These are phyloP conservation scores for Physcomitrium patens DNA, from an alignment of 225 moss, liverwort and hornwort species.

Conservation along the genomic window DNA sequence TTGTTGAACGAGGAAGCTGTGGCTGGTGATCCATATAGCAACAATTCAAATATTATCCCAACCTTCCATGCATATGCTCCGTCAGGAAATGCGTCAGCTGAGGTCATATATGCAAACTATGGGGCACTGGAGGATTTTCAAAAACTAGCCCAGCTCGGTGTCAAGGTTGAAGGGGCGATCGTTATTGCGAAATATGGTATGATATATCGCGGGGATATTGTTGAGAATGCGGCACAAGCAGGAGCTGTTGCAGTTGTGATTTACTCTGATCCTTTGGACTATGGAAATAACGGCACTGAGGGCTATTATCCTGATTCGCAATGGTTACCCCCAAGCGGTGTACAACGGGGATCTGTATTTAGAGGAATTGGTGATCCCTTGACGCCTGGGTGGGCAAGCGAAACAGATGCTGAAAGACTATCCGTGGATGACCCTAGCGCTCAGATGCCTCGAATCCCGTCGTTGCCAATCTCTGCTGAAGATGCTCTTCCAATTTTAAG, in stretches of 20 bases:
- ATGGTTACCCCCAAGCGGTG: conserved; percentile 85
- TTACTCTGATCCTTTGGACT: conserved; percentile 80
- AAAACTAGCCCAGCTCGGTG: conserved; percentile 45
- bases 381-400: conserved; percentile 90
- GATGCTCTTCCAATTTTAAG: conserved; percentile 77
- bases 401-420: conserved; percentile 60
- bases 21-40: conserved; percentile 66
- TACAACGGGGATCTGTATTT: conserved; percentile 73
- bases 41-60: conserved; percentile 65
- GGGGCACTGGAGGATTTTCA: conserved; percentile 72
- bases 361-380: conserved; percentile 79
- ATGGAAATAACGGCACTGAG: conserved; percentile 60
- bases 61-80: conserved; percentile 81
- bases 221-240: conserved; percentile 62
- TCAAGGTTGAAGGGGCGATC: conserved; percentile 60
- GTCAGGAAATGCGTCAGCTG: conserved; percentile 69
- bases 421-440: conserved; percentile 52
- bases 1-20: conserved; percentile 57
- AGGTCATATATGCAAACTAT: conserved; percentile 86
- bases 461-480: conserved; percentile 83
- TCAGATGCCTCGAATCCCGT: conserved; percentile 68
- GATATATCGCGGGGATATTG: conserved; percentile 82
- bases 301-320: conserved; percentile 82
- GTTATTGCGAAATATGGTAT: conserved; percentile 68
- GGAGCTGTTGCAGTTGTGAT: conserved; percentile 79